phyloP scores from a whole-genome alignment of 257 asterid genomes.

The Mentha longifolia region DNA sequence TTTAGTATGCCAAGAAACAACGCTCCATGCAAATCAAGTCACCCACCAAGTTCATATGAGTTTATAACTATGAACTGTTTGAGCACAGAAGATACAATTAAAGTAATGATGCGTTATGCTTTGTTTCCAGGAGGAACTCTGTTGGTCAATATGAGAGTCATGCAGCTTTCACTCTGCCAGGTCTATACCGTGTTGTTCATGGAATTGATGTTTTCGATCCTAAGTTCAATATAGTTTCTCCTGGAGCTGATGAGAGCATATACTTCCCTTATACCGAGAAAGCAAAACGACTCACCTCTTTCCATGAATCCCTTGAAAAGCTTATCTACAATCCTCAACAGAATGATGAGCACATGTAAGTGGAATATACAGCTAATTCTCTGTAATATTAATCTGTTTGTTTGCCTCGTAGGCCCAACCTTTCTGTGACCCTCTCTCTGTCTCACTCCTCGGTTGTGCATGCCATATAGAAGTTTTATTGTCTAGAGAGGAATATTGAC shows the following conservation, averaged over 20 bases:
- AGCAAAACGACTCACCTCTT: slow-evolving; percentile 76
- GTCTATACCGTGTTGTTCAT: slow-evolving; percentile 93
- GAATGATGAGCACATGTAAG: slow-evolving; percentile 84
- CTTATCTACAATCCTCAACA: slow-evolving; percentile 81
- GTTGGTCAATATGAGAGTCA: slow-evolving; percentile 98
- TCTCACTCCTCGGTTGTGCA: background rate
- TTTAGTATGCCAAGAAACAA: background rate
- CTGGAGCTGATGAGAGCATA: slow-evolving; percentile 89
- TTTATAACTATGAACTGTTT: background rate
- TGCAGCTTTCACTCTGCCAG: slow-evolving; percentile 86
- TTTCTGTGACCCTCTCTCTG: background rate
- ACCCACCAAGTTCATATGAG: background rate
- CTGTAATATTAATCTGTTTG: background rate
- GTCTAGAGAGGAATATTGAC: background rate
- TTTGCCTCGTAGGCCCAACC: too few species aligned
- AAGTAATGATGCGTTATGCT: slow-evolving; percentile 10
- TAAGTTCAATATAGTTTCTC: slow-evolving; percentile 97
- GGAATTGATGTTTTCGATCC: slow-evolving; percentile 97
- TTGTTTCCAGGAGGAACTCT: slow-evolving; percentile 71
- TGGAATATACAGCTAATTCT: slow-evolving; percentile 14
- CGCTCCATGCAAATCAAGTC: background rate
- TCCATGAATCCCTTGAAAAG: slow-evolving; percentile 73
- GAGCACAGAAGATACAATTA: background rate
- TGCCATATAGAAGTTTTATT: background rate
- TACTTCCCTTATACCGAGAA: slow-evolving; percentile 75